Conservation (phyloP, 2,329 filamentous ascomycete species). For the Sporothrix protearum region DNA sequence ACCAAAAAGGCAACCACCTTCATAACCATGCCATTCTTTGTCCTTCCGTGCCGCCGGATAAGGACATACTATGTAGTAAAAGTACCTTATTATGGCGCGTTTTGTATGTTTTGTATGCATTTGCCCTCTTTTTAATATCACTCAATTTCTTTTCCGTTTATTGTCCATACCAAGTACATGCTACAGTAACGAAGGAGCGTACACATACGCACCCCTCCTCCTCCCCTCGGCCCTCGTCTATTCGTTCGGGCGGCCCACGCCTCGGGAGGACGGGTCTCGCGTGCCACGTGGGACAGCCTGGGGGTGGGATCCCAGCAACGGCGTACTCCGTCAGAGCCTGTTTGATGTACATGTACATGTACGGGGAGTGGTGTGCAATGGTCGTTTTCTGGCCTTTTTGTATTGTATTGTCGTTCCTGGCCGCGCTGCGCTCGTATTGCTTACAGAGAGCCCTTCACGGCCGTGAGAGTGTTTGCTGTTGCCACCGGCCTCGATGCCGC, state of each 20-base stretch:
- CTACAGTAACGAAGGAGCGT: not conserved
- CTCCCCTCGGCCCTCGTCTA: not conserved
- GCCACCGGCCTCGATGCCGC: not conserved
- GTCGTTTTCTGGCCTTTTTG: not conserved
- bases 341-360: not conserved
- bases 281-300: constrained; percentile 25
- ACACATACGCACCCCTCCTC: not conserved
- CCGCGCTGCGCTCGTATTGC: not conserved
- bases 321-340: not conserved
- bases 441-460: not conserved
- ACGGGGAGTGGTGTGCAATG: not conserved
- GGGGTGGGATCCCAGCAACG: constrained; percentile 2
- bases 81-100: not conserved
- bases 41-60: not conserved
- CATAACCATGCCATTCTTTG: not conserved
- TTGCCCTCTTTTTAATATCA: too few relatives aligned
- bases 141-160: too few relatives aligned
- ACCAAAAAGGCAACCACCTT: not conserved
- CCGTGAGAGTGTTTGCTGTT: not conserved
- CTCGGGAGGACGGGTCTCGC: constrained; percentile 22
- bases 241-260: not conserved
- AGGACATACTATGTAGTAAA: not conserved
- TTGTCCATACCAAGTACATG: too few relatives aligned
- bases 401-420: not conserved
- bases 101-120: not conserved